Base-by-base conservation (phyloP, 1,284 basidiomycete species). In the Cryptococcus deneoformans region DNA sequence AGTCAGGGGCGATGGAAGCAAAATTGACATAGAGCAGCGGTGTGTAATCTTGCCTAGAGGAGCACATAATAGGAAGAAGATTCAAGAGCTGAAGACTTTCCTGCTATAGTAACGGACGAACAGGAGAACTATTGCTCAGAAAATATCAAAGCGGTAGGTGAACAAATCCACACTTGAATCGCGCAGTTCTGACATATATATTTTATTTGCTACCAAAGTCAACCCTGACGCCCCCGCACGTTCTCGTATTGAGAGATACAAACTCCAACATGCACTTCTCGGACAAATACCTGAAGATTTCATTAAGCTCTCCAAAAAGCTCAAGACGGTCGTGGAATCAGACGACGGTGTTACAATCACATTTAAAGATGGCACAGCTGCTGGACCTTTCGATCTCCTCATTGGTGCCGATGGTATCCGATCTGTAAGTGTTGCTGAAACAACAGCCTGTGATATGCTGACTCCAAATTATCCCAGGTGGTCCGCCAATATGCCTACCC, bases 351-450 rank as follows among this genome's bases (percentile, higher is more conserved):
- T 61, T 1, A 46, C 38, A n/a, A 37, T 71, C 7, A 51, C 43
- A 0, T 71, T 73, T 52, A 45, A 61, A 40, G 69, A 71, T 44
- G 63, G 61, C 2, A 59, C 54, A 0, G 43, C 20, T 0, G 60
- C 52, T 1, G 68, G 64, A 11, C 63, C 63, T 1, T 68, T 64
- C 48, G 69, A 70, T 48, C 54, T 73, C 11, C 37, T 73, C 20
- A 56, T 73, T 29, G 71, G 71, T 3, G 71, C 68, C 1, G 71
- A 73, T 50, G 71, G 71, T 3, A 66, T 73, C 14, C 62, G 71
- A 12, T 70, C 68, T 6, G 68, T 68, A 38, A 50, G 66, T 36
- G 1, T 8, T 39, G 24, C 45, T 36, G 14, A 24, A 12, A 29
- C 29, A 45, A 11, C 4, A 20, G 12, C 38, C 38, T 37, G 2